phyloP scores from a whole-genome alignment of 805 yeast genomes.

The Ogataea sp. region DNA sequence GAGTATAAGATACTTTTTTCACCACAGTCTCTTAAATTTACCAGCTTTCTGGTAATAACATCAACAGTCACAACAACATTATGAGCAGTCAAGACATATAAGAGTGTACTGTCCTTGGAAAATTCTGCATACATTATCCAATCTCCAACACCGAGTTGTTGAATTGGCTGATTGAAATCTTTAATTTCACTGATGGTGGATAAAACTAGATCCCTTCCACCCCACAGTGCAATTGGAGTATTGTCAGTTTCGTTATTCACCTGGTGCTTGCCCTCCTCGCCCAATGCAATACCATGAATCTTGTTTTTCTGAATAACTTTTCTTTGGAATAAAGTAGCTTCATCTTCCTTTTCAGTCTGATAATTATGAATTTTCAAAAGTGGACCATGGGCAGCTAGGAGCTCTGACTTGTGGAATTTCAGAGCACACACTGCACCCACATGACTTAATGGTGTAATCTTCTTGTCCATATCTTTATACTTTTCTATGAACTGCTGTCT shows the following conservation, averaged over 20 bases:
- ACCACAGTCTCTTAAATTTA: constrained; percentile 34
- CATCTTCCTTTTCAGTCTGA: constrained; percentile 19
- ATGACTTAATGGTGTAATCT: constrained; percentile 21
- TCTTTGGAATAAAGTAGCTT: constrained; percentile 25
- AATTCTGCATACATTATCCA: constrained; percentile 71
- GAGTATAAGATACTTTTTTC: constrained; percentile 85
- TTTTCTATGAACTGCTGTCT: too few species aligned
- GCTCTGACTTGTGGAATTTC: constrained; percentile 26
- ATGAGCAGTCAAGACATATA: constrained; percentile 70
- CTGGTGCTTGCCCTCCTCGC: too few species aligned
- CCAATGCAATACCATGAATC: constrained; percentile 60
- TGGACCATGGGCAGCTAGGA: constrained; percentile 71
- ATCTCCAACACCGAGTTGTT: constrained; percentile 56
- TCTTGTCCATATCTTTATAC: too few species aligned
- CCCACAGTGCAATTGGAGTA: constrained; percentile 40
- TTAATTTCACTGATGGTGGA: constrained; percentile 25
- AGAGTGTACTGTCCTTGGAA: constrained; percentile 24
- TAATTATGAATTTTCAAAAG: constrained; percentile 46
- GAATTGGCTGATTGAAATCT: constrained; percentile 5
- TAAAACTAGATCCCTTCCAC: constrained; percentile 62
- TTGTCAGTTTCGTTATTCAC: constrained; percentile 19
- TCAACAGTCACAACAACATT: constrained; percentile 47
- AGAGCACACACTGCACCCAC: constrained; percentile 71
- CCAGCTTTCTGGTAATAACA: constrained; percentile 16
- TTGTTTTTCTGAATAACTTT: constrained; percentile 64